Conservation (phyloP, 2,329 filamentous ascomycete species). For the Exophiala calicioides region DNA sequence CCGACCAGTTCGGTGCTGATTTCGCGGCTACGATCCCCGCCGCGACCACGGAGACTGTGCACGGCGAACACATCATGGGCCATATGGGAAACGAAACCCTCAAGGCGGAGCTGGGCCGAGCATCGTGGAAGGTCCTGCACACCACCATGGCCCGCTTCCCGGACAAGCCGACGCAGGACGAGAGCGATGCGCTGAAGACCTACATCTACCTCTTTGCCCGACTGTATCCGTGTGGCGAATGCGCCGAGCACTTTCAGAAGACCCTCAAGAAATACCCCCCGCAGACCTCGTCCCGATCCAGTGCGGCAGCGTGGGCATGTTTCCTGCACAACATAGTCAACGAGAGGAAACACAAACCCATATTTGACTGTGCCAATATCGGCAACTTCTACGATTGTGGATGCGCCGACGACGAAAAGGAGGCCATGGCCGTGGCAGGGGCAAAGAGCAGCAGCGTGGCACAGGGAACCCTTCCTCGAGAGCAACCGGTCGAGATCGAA, state of each 20-base stretch:
- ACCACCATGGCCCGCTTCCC: slow-evolving; percentile 68
- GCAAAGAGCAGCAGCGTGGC: slow-evolving; percentile 22
- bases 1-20: slow-evolving; percentile 20
- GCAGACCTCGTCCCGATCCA: slow-evolving; percentile 62
- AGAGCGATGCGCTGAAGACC: slow-evolving; percentile 59
- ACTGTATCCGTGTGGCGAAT: slow-evolving; percentile 68
- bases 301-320: slow-evolving; percentile 67
- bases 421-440: slow-evolving; percentile 26
- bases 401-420: slow-evolving; percentile 58
- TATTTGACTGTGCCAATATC: slow-evolving; percentile 65
- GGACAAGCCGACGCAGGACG: slow-evolving; percentile 61
- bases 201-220: slow-evolving; percentile 66
- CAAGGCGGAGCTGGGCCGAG: slow-evolving; percentile 63
- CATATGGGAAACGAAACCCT: slow-evolving; percentile 52
- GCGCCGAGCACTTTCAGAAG: slow-evolving; percentile 63
- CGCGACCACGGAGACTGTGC: slow-evolving; percentile 36
- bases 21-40: slow-evolving; percentile 17
- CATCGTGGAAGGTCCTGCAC: slow-evolving; percentile 67
- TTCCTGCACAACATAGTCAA: slow-evolving; percentile 69
- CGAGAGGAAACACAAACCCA: slow-evolving; percentile 59
- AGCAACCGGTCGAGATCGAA: slow-evolving; percentile 28
- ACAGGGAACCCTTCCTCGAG: slow-evolving; percentile 11
- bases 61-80: slow-evolving; percentile 49
- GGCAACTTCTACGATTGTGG: slow-evolving; percentile 69
- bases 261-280: slow-evolving; percentile 64